Evolutionary conservation across 129 eudicot genomes (phyloP).

Genomic region (Calendula officinalis): DNA sequence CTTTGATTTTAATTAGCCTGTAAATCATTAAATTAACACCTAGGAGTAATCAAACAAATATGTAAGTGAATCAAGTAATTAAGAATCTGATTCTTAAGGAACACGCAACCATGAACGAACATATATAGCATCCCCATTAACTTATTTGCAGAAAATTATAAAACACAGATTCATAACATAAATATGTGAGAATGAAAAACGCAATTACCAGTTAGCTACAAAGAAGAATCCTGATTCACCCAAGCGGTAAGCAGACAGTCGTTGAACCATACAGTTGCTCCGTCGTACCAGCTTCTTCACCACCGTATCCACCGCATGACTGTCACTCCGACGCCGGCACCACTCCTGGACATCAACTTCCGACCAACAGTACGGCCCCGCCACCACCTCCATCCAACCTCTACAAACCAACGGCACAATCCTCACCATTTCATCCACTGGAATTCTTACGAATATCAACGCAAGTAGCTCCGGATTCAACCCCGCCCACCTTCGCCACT

Average conservation of each 20-base stretch:
- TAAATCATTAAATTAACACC: too few relatives aligned
- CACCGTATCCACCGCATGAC: slow-evolving; percentile 20
- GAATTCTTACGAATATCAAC: slow-evolving; percentile 23
- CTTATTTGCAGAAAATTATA: neutral
- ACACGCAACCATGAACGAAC: too few relatives aligned
- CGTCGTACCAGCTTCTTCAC: slow-evolving; percentile 36
- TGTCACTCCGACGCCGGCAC: slow-evolving; percentile 23
- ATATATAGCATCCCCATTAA: neutral
- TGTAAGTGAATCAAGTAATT: too few relatives aligned
- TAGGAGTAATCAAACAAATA: too few relatives aligned
- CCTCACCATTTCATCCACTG: slow-evolving; percentile 35
- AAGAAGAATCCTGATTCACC: slow-evolving; percentile 37
- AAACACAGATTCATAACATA: neutral
- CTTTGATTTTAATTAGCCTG: too few relatives aligned
- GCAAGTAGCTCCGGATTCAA: slow-evolving; percentile 32
- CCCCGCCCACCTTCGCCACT: slow-evolving; percentile 14
- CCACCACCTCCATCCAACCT: slow-evolving; percentile 33
- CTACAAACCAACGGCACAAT: slow-evolving; percentile 36
- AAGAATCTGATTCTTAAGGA: too few relatives aligned
- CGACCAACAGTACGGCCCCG: slow-evolving; percentile 44
- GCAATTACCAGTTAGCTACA: slow-evolving; percentile 29
- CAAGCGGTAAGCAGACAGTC: slow-evolving; percentile 29
- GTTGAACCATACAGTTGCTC: slow-evolving; percentile 25
- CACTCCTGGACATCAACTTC: slow-evolving; percentile 27
- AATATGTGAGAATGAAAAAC: neutral